Evolutionary conservation across 768 basidiomycete genomes (phyloP), one percentile per base, ranked within the genome.

Genomic region (Dendrothele bispora): DNA sequence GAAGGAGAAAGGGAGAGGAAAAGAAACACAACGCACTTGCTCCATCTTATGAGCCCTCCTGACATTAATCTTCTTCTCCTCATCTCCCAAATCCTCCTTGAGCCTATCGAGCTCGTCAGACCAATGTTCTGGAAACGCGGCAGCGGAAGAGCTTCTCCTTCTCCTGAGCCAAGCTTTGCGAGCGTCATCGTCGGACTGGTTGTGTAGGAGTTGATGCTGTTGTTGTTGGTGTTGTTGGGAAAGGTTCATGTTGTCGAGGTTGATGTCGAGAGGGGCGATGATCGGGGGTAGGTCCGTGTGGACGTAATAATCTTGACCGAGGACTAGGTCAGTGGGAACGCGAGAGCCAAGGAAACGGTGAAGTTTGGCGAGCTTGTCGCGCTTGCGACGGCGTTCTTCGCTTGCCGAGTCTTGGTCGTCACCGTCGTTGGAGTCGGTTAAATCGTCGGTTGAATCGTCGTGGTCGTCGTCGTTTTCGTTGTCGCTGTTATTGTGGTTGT

Each of bases 341-440:
- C 80, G 79, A 17, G 87, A 89, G n/a, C 90, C 91, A 27, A 92
- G 75, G 67, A 86, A 91, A 38, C 91, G 86, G 65, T 92, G 88
- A 4, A 93, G 75, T 62, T 83, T 91, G 3, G 86, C 86, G 38
- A 93, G 70, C 55, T 83, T 83, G 55, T 88, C 86, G 42, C 90
- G 76, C 65, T 86, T 89, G 51, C 79, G 78, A 48, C 80, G 72
- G 51, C 78, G 78, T 50, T 84, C 81, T 18, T 80, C 78, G 41
- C 89, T 87, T 15, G 68, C 76, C 50, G 69, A 74, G 50, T 75
- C 74, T 46, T 83, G n/a, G n/a, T n/a, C n/a, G n/a, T n/a, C n/a
- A n/a, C n/a, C n/a, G n/a, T n/a, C n/a, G n/a, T n/a, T n/a, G n/a
- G n/a, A n/a, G n/a, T n/a, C n/a, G n/a, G n/a, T n/a, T n/a, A n/a